These are phyloP conservation scores for Globisporangium barbulae DNA, from an alignment of 352 stramenopile genomes.

Conservation along the genomic window DNA sequence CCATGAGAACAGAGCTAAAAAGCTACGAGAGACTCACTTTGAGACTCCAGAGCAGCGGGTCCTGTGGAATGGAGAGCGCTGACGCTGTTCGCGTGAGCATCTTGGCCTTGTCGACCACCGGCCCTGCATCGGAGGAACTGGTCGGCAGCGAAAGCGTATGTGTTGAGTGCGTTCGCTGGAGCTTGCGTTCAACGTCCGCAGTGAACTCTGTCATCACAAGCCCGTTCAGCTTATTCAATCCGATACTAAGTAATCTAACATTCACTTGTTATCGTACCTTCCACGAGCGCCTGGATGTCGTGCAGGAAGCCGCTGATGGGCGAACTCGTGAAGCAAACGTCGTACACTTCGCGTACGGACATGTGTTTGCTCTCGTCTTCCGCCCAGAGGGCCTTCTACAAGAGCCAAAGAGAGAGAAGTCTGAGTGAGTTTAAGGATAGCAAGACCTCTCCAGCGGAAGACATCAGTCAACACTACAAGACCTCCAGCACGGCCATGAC, in stretches of 20 bases:
- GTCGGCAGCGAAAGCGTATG: neutral
- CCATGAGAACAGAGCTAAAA: neutral
- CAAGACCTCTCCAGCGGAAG: neutral
- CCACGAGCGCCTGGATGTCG: conserved; percentile 38
- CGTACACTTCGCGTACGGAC: conserved; percentile 45
- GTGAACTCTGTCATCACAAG: conserved; percentile 9
- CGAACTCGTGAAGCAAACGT: conserved; percentile 58
- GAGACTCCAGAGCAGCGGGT: conserved; percentile 18
- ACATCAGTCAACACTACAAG: neutral
- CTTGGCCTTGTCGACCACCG: conserved; percentile 14
- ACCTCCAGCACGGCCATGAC: conserved; percentile 30
- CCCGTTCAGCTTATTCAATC: neutral
- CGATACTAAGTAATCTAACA: neutral
- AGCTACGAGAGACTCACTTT: neutral
- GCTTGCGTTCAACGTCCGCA: conserved; percentile 4
- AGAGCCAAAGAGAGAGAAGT: neutral
- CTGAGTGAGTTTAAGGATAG: neutral
- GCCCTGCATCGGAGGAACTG: neutral
- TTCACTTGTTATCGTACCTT: conserved; percentile 24
- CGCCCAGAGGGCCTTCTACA: conserved; percentile 40
- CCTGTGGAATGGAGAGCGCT: conserved; percentile 1
- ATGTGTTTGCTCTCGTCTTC: conserved; percentile 34
- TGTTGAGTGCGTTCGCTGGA: conserved; percentile 3
- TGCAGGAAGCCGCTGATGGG: conserved; percentile 54
- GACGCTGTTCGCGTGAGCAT: conserved; percentile 15